Conservation (phyloP, 768 basidiomycete species). For the Daedaleopsis nitida region DNA sequence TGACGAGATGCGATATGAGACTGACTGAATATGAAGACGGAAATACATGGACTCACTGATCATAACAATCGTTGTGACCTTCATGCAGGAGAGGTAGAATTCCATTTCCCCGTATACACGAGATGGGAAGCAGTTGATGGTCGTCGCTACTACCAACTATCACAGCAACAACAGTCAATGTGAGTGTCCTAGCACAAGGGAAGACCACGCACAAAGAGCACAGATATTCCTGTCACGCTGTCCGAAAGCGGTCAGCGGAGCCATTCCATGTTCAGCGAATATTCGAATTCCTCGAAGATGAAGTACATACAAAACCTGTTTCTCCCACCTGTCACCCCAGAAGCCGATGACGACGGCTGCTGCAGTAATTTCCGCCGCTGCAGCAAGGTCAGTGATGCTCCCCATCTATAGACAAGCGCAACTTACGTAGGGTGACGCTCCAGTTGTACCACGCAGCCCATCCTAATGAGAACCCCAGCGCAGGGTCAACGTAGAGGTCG, state of each 20-base stretch:
- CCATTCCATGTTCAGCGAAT: too few species aligned
- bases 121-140: slow-evolving; percentile 29
- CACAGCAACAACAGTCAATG: slow-evolving; percentile 16
- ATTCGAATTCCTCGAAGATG: background rate
- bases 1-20: slow-evolving; percentile 31
- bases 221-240: slow-evolving; percentile 14
- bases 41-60: slow-evolving; percentile 27
- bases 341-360: slow-evolving; percentile 51
- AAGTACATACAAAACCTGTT: slow-evolving; percentile 2
- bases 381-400: background rate
- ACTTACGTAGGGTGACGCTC: slow-evolving; percentile 31
- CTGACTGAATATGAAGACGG: slow-evolving; percentile 27
- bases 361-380: slow-evolving; percentile 53
- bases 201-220: slow-evolving; percentile 31
- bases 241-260: background rate
- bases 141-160: slow-evolving; percentile 26
- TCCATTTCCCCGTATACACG: slow-evolving; percentile 30
- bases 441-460: slow-evolving; percentile 47
- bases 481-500: slow-evolving; percentile 53
- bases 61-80: slow-evolving; percentile 33
- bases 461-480: slow-evolving; percentile 46
- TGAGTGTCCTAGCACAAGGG: slow-evolving; percentile 19
- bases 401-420: background rate
- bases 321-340: slow-evolving; percentile 36
- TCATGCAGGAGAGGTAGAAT: slow-evolving; percentile 35